Evolutionary conservation across 2,329 filamentous ascomycete genomes (phyloP), one percentile per base, ranked within the genome.

Genomic region (Aspergillus candidus): DNA sequence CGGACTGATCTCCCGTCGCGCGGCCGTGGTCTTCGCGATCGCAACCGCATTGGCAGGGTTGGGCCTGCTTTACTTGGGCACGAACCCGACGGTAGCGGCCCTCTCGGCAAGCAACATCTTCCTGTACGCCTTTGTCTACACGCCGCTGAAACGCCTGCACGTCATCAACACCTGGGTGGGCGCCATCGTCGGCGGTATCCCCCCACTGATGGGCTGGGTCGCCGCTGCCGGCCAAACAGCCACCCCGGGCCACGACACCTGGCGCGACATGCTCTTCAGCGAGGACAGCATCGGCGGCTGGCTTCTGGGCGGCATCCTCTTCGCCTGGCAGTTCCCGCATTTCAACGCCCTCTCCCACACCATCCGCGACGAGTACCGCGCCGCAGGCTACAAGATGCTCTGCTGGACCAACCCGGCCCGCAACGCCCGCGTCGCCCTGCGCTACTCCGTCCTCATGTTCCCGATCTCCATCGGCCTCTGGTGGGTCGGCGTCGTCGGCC

Each of bases 291-390:
- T 82, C 10, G 93, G 93, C 4, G 93, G 91, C 4, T 98, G 93
- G 93, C 71, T 97, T 1, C 73, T 96, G 11, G 91, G 88, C 1
- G 81, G 77, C 0, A 71, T 97, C 6, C 73, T 98, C 4, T 94
- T 95, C 54, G 85, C 89, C 11, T 98, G 93, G 93, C 91, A 98
- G 63, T 97, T 98, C 61, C 89, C 93, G 3, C 93, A 98, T 69
- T 98, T 98, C 72, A 97, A 96, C 77, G 85, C 90, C 1, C 75
- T 98, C 15, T 90, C 86, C 37, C 94, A 91, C 79, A 75, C 80
- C 4, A 94, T 97, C 48, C 78, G 88, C 14, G 83, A 94, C 7
- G 93, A 98, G 65, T 98, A 98, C 73, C 84, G 82, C 52, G 67
- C 69, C 30, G 80, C 80, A 0, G 80, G 80, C 1, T 82, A 83